phyloP scores from a whole-genome alignment of 768 basidiomycete genomes.

The Termitomyces sp. region DNA sequence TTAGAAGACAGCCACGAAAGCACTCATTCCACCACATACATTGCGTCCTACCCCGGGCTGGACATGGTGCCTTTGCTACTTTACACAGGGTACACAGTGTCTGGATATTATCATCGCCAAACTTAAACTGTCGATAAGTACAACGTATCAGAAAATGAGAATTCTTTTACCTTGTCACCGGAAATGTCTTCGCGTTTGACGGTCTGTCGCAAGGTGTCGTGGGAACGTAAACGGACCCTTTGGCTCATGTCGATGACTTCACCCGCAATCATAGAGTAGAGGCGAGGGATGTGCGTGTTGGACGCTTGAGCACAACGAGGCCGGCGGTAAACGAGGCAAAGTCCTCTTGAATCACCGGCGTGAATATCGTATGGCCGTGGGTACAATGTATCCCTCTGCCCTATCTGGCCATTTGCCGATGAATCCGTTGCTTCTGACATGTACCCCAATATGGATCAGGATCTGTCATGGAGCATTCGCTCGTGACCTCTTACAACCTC shows the following conservation, averaged over 20 bases:
- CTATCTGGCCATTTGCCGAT: neutral
- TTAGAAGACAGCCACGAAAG: neutral
- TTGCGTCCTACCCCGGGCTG: neutral
- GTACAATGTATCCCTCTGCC: neutral
- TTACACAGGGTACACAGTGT: conserved; percentile 6
- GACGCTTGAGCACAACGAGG: neutral
- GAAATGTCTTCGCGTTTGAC: neutral
- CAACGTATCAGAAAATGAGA: neutral
- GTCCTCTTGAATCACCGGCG: neutral
- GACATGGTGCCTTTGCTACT: conserved; percentile 5
- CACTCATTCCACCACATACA: conserved; percentile 2
- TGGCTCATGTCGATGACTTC: neutral
- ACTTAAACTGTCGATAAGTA: neutral
- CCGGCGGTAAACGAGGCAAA: neutral
- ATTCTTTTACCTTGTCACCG: neutral
- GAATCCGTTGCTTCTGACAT: neutral
- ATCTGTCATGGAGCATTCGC: neutral
- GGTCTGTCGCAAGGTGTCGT: neutral
- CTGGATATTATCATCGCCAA: conserved; percentile 6
- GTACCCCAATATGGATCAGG: neutral
- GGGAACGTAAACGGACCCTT: neutral
- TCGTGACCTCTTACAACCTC: neutral
- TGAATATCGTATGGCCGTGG: neutral
- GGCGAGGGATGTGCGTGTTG: neutral
- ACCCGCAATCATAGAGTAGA: neutral